These are phyloP conservation scores for Excoecaria agallocha DNA, from an alignment of 345 rosid genomes.

Conservation along the genomic window DNA sequence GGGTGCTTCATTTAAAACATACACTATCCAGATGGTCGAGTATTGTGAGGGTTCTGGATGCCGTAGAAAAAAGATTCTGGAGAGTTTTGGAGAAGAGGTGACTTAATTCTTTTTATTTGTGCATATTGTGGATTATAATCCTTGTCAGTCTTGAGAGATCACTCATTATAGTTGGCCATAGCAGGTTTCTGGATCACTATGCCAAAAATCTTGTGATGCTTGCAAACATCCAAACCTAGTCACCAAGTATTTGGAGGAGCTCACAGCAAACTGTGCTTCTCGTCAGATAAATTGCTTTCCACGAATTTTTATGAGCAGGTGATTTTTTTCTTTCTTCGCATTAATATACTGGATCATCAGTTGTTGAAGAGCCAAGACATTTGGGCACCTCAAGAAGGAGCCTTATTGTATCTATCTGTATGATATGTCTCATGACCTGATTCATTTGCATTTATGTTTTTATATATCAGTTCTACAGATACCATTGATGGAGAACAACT, in stretches of 20 bases:
- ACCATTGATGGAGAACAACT: constrained; percentile 37
- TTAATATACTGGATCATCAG: not conserved
- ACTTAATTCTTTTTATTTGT: not conserved
- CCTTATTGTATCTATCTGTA: not conserved
- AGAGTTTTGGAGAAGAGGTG: constrained; percentile 95
- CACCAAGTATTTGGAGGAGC: constrained; percentile 62
- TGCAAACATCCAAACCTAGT: constrained; percentile 77
- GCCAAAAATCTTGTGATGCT: constrained; percentile 79
- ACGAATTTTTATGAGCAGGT: constrained; percentile 61
- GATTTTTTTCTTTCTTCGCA: constrained; percentile 7
- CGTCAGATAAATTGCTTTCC: constrained; percentile 57
- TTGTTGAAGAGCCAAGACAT: not conserved
- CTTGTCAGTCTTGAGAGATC: constrained; percentile 9
- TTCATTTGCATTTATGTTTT: constrained; percentile 8
- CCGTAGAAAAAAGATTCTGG: constrained; percentile 82
- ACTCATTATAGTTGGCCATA: constrained; percentile 10
- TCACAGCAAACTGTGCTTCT: constrained; percentile 36
- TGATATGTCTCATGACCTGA: constrained; percentile 10
- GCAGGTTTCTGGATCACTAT: constrained; percentile 58
- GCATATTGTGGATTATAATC: not conserved
- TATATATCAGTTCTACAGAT: constrained; percentile 46
- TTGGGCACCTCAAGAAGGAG: not conserved
- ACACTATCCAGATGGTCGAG: constrained; percentile 61
- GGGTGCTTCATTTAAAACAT: constrained; percentile 16
- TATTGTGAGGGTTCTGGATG: constrained; percentile 93